Evolutionary conservation across 1,284 basidiomycete genomes (phyloP), one percentile per base, ranked within the genome.

Genomic region (Ustilago crameri): DNA sequence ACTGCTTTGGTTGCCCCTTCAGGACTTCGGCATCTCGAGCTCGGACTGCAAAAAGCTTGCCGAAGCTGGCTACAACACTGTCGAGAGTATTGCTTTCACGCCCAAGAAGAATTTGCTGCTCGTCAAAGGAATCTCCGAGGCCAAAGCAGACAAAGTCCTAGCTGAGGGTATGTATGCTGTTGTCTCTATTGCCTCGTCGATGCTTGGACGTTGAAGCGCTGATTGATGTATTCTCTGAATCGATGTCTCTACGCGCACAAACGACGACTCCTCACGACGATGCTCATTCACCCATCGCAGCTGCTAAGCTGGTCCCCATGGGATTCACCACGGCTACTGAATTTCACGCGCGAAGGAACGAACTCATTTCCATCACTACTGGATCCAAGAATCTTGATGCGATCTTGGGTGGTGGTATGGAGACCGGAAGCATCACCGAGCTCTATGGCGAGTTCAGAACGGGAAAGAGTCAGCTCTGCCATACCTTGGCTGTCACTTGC

Each of bases 291-390:
- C 12, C 30, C 7, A 7, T 12, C 12, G 12, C 30, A 97, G 96
- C 95, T 2, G 90, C 91, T 81, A 98, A 97, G 86, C 91, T 98
- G 74, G 91, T 99, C 15, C 95, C 95, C 3, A 90, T 98, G 76
- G 96, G 96, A 7, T 99, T 99, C 84, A 95, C 95, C 66, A 98
- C 95, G 47, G 96, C 96, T 9, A 97, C 95, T 22, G 96, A 98
- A 83, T 93, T 78, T 53, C 96, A 99, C 82, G 91, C 93, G 26
- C 89, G 93, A 53, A 88, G 96, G 50, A 92, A 93, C n/a, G 96
- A 98, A 83, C 88, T 98, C 43, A 93, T 99, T 17, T 92, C 93
- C 83, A 96, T 99, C 74, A 95, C 94, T 1, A 98, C 96, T 0
- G 96, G 96, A 9, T 95, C 93, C 1, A 95, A 94, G 78, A 94